Conservation (phyloP, 2,329 filamentous ascomycete genomes). For the Clarireedia homoeocarpa region DNA sequence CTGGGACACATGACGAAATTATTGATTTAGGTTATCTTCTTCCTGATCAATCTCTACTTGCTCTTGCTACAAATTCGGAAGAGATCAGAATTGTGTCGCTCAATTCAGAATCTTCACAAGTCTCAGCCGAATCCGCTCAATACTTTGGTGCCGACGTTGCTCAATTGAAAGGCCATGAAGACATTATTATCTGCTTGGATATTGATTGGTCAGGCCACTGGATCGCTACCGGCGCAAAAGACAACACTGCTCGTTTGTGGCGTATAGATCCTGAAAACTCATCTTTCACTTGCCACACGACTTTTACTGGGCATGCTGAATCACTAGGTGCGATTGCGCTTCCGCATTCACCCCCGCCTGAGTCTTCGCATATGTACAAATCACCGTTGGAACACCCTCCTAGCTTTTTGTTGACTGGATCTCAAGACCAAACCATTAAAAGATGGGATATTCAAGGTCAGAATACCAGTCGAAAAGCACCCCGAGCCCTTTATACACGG, state of each 20-base stretch:
- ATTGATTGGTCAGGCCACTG: conserved; percentile 96
- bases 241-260: conserved; percentile 92
- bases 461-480: conserved; percentile 41
- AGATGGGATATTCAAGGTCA: conserved; percentile 68
- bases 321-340: conserved; percentile 85
- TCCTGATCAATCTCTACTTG: conserved; percentile 71
- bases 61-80: conserved; percentile 90
- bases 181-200: conserved; percentile 92
- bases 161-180: conserved; percentile 80
- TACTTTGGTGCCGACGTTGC: conserved; percentile 90
- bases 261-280: conserved; percentile 67
- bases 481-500: conserved; percentile 71
- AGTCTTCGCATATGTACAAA: conserved; percentile 60
- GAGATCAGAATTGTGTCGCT: conserved; percentile 83
- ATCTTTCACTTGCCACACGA: conserved; percentile 71
- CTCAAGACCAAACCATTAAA: conserved; percentile 92
- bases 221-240: conserved; percentile 93
- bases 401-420: conserved; percentile 79
- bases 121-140: conserved; percentile 30
- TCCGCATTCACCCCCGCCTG: conserved; percentile 59
- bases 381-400: conserved; percentile 76
- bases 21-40: conserved; percentile 89
- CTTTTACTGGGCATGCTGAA: conserved; percentile 87
- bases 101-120: conserved; percentile 23
- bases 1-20: conserved; percentile 94